phyloP scores from a whole-genome alignment of 306 rosid genomes.

The Inga leiocalycina region DNA sequence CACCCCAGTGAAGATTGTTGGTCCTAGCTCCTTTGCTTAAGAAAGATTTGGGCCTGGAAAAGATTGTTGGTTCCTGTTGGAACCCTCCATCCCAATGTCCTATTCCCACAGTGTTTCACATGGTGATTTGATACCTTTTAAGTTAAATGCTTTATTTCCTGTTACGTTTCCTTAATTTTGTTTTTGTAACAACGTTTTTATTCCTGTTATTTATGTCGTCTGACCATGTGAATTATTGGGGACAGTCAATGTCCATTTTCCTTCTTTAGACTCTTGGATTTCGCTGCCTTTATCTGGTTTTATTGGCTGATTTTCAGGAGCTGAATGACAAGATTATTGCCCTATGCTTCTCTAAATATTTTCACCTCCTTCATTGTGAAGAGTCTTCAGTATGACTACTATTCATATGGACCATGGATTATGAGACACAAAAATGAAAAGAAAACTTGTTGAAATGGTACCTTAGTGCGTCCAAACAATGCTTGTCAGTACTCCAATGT shows the following conservation, averaged over 20 bases:
- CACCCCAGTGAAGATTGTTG: too few species aligned
- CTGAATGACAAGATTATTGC: neutral
- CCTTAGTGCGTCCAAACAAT: conserved; percentile 89
- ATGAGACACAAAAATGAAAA: conserved; percentile 30
- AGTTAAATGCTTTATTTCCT: neutral
- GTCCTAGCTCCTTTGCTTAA: too few species aligned
- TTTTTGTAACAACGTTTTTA: neutral
- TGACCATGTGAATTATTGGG: neutral
- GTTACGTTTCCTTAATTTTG: neutral
- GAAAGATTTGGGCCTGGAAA: too few species aligned
- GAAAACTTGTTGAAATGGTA: conserved; percentile 34
- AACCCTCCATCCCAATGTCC: too few species aligned
- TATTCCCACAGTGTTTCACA: neutral
- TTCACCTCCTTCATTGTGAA: neutral
- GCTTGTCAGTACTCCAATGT: conserved; percentile 94
- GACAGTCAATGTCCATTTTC: neutral
- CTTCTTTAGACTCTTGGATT: neutral
- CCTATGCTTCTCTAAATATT: neutral
- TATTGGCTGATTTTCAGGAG: neutral
- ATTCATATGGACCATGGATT: conserved; percentile 15
- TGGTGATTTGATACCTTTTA: neutral
- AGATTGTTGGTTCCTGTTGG: too few species aligned
- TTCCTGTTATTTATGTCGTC: neutral
- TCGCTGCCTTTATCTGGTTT: neutral
- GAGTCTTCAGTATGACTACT: neutral